Conservation (phyloP, 1,139 yeast genomes). For the Saccharomycopsis crataegensis region DNA sequence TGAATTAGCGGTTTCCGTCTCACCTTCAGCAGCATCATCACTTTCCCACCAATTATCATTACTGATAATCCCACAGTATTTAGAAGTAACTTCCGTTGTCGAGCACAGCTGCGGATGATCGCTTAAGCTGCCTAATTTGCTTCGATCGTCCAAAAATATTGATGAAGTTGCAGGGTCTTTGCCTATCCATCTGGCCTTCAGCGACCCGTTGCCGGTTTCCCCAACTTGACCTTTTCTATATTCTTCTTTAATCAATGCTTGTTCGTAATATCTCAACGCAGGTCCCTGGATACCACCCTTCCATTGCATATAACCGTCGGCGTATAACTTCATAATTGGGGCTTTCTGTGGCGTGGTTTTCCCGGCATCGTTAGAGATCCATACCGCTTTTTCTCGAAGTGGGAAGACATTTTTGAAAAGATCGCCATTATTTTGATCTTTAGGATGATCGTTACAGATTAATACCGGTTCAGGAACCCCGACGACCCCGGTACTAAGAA, state of each 20-base stretch:
- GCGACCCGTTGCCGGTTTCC: too few species aligned
- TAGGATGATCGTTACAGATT: constrained; percentile 11
- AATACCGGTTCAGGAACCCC: constrained; percentile 17
- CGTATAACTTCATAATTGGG: constrained; percentile 14
- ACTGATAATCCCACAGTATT: constrained; percentile 8
- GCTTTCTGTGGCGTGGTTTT: too few species aligned
- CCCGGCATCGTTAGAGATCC: background rate
- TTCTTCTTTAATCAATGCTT: background rate
- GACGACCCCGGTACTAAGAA: constrained; percentile 4
- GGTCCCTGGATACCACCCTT: constrained; percentile 8
- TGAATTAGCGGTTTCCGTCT: too few species aligned
- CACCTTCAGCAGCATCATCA: too few species aligned
- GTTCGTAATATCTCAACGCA: constrained; percentile 9
- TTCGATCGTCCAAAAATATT: too few species aligned
- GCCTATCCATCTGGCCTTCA: too few species aligned
- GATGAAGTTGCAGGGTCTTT: too few species aligned
- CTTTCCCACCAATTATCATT: constrained; percentile 9
- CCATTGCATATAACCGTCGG: constrained; percentile 13
- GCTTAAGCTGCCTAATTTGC: too few species aligned
- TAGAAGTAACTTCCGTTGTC: background rate
- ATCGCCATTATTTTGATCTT: background rate
- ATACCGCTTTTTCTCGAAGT: constrained; percentile 4
- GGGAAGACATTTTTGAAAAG: background rate
- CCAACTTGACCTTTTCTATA: background rate
- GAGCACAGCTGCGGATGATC: background rate